These are phyloP conservation scores for Dichomitus squalens DNA, from an alignment of 1,284 basidiomycete species.

Conservation along the genomic window DNA sequence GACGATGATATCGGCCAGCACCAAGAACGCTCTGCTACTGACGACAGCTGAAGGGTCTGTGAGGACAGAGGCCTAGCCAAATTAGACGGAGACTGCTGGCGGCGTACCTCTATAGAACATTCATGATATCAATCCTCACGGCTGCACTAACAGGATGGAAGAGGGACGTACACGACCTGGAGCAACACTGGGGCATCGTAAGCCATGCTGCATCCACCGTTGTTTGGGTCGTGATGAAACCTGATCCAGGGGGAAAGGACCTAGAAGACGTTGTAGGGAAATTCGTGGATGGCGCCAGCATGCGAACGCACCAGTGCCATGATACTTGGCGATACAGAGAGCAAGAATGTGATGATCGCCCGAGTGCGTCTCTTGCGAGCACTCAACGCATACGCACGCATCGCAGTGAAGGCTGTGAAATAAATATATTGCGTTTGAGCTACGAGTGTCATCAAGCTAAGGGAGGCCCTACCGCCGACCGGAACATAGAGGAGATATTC, in stretches of 20 bases:
- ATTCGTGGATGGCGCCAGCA: background rate
- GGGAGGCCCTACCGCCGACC: background rate
- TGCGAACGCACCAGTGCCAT: background rate
- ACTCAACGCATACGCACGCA: slow-evolving; percentile 3
- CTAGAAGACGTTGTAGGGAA: background rate
- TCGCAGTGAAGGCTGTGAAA: background rate
- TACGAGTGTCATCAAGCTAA: background rate
- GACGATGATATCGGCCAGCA: background rate
- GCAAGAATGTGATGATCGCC: background rate
- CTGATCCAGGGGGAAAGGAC: background rate
- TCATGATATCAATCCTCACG: background rate
- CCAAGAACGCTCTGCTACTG: background rate
- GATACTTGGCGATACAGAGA: background rate
- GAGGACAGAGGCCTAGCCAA: background rate
- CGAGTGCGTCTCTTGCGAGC: background rate
- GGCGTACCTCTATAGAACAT: background rate
- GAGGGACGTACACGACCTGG: background rate
- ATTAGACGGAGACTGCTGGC: background rate
- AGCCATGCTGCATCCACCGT: background rate
- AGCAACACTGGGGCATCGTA: background rate
- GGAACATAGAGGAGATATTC: slow-evolving; percentile 1
- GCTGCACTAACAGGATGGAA: too few species aligned
- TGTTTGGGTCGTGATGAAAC: background rate
- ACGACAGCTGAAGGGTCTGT: background rate
- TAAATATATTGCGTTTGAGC: background rate